phyloP scores from a whole-genome alignment of 257 asterid genomes.

The Capsicum rhomboideum region DNA sequence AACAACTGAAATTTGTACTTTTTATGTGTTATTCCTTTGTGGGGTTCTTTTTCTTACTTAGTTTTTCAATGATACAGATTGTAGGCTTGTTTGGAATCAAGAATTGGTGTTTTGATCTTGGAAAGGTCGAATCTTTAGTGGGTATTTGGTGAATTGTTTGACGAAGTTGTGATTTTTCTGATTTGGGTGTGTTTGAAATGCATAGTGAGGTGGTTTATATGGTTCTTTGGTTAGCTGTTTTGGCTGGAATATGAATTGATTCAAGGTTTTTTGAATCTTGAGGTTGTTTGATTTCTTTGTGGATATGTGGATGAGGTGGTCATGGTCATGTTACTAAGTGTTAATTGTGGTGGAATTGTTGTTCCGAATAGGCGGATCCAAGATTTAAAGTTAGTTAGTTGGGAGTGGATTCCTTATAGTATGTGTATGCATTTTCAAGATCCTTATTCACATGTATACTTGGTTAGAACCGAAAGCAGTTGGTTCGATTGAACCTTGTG shows the following conservation, averaged over 20 bases:
- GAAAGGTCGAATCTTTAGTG: conserved; percentile 6
- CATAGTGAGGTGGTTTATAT: neutral
- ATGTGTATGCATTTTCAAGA: neutral
- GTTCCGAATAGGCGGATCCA: neutral
- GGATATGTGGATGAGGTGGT: conserved; percentile 7
- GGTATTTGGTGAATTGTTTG: neutral
- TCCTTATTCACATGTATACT: neutral
- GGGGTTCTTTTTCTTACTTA: neutral
- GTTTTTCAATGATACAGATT: neutral
- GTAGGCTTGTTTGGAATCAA: neutral
- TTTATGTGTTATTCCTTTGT: neutral
- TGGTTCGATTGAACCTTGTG: neutral
- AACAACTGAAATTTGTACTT: neutral
- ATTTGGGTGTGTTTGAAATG: neutral
- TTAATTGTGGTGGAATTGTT: conserved; percentile 4
- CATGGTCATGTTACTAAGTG: conserved; percentile 8
- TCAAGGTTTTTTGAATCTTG: neutral
- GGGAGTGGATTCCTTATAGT: neutral
- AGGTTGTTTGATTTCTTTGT: neutral
- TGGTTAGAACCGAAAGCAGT: neutral
- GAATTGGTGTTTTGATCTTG: neutral
- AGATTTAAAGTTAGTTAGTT: neutral
- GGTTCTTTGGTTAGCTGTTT: neutral
- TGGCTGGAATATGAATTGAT: neutral
- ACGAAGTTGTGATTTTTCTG: conserved; percentile 1